Evolutionary conservation across 495 filamentous ascomycete species (phyloP).

Genomic region (Sphaerosporella brunnea): DNA sequence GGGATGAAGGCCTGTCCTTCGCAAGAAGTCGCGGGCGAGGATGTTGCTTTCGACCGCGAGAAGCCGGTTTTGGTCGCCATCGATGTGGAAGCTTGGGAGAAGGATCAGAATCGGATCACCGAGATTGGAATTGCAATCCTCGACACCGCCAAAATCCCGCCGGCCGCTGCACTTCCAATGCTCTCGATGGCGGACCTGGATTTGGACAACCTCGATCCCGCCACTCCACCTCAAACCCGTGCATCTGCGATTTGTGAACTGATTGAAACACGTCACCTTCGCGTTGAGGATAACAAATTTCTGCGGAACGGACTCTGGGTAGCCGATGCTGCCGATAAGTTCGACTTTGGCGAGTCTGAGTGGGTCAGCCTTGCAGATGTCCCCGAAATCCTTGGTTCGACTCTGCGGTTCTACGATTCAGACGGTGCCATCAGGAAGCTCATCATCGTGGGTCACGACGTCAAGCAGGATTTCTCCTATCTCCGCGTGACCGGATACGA

Average conservation of each 20-base stretch:
- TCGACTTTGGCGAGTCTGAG: conserved; percentile 52
- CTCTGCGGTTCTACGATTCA: conserved; percentile 14
- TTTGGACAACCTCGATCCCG: conserved; percentile 37
- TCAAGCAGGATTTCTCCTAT: conserved; percentile 46
- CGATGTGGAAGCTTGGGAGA: conserved; percentile 70
- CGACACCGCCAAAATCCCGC: conserved; percentile 44
- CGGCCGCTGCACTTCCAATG: conserved; percentile 4
- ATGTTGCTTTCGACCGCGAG: not conserved
- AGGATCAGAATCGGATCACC: conserved; percentile 42
- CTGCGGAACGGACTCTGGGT: conserved; percentile 48
- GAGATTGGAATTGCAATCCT: conserved; percentile 75
- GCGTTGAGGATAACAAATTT: conserved; percentile 48
- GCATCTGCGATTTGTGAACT: conserved; percentile 26
- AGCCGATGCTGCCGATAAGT: conserved; percentile 49
- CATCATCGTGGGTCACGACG: conserved; percentile 63
- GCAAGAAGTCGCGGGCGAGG: not conserved
- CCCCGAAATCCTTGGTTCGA: conserved; percentile 30
- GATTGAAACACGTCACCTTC: conserved; percentile 57
- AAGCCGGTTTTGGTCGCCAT: conserved; percentile 50
- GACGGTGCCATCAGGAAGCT: conserved; percentile 37
- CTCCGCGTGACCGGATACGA: conserved; percentile 45
- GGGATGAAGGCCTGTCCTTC: not conserved
- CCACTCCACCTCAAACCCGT: conserved; percentile 41
- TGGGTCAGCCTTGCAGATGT: conserved; percentile 27
- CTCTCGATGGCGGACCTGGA: conserved; percentile 7